Percentiles rank a stretch among this genome's conserved stretches.
These are phyloP conservation scores for Penicilliopsis zonata DNA, from an alignment of 495 filamentous ascomycete species.

Conservation along the genomic window DNA sequence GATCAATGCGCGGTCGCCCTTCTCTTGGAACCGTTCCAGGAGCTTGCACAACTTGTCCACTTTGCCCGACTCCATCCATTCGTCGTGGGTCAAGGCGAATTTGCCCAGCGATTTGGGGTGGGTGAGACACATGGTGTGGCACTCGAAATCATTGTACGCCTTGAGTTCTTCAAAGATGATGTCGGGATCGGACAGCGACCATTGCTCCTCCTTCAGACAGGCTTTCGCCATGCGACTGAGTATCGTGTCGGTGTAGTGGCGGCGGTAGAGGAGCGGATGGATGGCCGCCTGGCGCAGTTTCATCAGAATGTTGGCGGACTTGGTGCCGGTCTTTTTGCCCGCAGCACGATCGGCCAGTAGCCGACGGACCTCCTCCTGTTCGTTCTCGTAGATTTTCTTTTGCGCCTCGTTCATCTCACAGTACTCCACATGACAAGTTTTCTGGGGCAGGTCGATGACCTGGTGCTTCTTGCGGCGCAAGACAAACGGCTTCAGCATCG, in stretches of 20 bases:
- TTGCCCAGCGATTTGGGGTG: conserved; percentile 55
- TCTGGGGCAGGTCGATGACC: conserved; percentile 81
- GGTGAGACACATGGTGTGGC: conserved; percentile 65
- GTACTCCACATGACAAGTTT: conserved; percentile 63
- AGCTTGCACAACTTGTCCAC: conserved; percentile 65
- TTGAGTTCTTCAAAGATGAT: conserved; percentile 63
- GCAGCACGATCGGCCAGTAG: conserved; percentile 44
- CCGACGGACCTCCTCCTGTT: conserved; percentile 41
- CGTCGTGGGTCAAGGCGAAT: conserved; percentile 56
- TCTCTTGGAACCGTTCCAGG: conserved; percentile 56
- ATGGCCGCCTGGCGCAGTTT: conserved; percentile 85
- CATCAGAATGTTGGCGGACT: conserved; percentile 71
- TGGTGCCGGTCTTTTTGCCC: conserved; percentile 42
- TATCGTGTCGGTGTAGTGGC: conserved; percentile 58
- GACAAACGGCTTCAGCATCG: conserved; percentile 92
- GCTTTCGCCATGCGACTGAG: conserved; percentile 69
- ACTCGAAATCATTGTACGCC: conserved; percentile 67
- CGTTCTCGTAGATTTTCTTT: conserved; percentile 54
- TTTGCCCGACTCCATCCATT: conserved; percentile 93
- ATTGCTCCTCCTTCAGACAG: conserved; percentile 52
- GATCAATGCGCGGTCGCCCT: conserved; percentile 76
- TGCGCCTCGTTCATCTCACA: conserved; percentile 66
- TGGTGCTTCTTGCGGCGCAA: conserved; percentile 88
- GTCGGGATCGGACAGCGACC: conserved; percentile 44
- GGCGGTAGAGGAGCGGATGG: conserved; percentile 78